Evolutionary conservation across 2,329 filamentous ascomycete genomes (phyloP).

Genomic region (Endocalyx cinctus): DNA sequence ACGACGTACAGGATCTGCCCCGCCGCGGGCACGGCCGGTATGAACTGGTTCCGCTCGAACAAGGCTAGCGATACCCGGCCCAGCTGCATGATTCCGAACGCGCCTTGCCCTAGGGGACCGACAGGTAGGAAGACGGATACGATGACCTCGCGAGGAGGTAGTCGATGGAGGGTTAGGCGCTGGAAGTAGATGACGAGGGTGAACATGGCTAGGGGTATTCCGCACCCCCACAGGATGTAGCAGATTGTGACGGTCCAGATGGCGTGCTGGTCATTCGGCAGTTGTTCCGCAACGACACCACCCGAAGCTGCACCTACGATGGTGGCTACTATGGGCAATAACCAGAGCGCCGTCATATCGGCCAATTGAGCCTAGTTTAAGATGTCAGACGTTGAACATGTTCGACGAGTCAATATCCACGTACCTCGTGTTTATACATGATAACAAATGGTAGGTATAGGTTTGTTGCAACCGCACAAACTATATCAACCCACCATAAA

Average conservation of each 20-base stretch:
- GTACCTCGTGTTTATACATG: too few species aligned
- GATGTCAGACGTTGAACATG: too few species aligned
- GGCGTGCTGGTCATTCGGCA: conserved; percentile 51
- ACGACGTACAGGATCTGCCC: conserved; percentile 52
- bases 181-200: conserved; percentile 67
- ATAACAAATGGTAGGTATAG: too few species aligned
- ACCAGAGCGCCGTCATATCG: too few species aligned
- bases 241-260: conserved; percentile 58
- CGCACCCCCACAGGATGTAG: conserved; percentile 66
- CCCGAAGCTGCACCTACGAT: conserved; percentile 62
- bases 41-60: conserved; percentile 23
- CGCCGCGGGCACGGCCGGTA: conserved; percentile 38
- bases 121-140: conserved; percentile 60
- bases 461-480: too few species aligned
- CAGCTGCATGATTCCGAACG: conserved; percentile 43
- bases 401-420: too few species aligned
- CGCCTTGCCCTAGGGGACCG: conserved; percentile 58
- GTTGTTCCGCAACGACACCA: conserved; percentile 56
- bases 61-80: conserved; percentile 38
- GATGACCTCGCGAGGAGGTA: conserved; percentile 61
- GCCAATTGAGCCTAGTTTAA: too few species aligned
- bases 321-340: conserved; percentile 58
- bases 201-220: conserved; percentile 43
- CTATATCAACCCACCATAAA: conserved; percentile 49
- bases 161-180: conserved; percentile 60